Conservation (phyloP, 257 asterid species). For the Nicotiana attenuata region DNA sequence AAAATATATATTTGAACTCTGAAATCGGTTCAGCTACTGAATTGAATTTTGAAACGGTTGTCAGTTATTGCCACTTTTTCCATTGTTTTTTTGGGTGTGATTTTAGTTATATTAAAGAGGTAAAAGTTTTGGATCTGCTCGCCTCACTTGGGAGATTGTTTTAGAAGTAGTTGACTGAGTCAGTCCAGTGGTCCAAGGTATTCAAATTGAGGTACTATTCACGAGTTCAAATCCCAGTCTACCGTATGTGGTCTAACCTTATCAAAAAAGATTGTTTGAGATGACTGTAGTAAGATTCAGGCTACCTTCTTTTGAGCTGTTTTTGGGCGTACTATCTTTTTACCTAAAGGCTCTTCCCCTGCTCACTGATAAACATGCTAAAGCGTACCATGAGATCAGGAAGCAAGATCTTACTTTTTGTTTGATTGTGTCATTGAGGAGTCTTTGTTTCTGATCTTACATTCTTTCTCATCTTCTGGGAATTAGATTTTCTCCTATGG, state of each 20-base stretch:
- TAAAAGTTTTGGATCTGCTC: neutral
- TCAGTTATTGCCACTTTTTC: neutral
- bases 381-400: neutral
- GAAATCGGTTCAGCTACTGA: neutral
- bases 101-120: neutral
- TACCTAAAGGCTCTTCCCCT: neutral
- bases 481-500: neutral
- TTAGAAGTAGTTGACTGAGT: too few species aligned
- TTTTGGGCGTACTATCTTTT: neutral
- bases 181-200: too few species aligned
- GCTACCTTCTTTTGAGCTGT: neutral
- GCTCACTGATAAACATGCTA: neutral
- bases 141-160: neutral
- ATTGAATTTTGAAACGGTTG: too few species aligned
- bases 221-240: too few species aligned
- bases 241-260: too few species aligned
- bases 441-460: neutral
- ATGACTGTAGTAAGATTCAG: neutral
- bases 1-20: neutral
- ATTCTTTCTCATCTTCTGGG: neutral
- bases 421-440: neutral
- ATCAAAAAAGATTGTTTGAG: neutral
- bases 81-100: neutral
- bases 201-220: too few species aligned
- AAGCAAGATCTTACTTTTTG: neutral